These are phyloP conservation scores for Boeremia exigua DNA, from an alignment of 2,329 filamentous ascomycete genomes.

Conservation along the genomic window DNA sequence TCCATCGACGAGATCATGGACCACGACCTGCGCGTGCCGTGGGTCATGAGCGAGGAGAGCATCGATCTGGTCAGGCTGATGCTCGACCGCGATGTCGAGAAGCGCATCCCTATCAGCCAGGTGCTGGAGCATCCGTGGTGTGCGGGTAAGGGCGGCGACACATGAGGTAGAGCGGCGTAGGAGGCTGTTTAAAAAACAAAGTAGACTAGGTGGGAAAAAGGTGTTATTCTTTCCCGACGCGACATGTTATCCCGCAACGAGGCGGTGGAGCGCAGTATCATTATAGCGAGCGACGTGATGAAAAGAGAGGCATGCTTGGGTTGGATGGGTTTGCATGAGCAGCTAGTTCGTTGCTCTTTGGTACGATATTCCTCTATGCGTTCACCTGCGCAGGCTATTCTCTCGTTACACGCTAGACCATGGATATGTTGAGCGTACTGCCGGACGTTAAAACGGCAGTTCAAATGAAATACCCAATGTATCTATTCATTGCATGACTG, in stretches of 20 bases:
- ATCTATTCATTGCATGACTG: not conserved
- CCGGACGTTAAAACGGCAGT: not conserved
- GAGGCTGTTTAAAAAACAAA: not conserved
- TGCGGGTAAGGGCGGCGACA: slow-evolving; percentile 20
- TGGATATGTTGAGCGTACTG: not conserved
- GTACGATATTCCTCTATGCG: not conserved
- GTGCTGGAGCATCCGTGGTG: slow-evolving; percentile 92
- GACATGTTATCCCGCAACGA: too few species aligned
- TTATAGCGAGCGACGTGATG: slow-evolving; percentile 7
- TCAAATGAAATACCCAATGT: slow-evolving; percentile 12
- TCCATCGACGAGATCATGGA: slow-evolving; percentile 99
- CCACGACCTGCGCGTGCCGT: slow-evolving; percentile 89
- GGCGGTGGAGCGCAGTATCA: not conserved
- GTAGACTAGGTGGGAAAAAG: not conserved
- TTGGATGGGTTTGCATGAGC: slow-evolving; percentile 1
- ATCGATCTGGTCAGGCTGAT: slow-evolving; percentile 90
- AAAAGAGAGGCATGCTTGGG: not conserved
- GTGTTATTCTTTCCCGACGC: too few species aligned
- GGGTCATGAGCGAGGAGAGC: slow-evolving; percentile 85
- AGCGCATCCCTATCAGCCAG: slow-evolving; percentile 83
- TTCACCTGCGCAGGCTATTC: slow-evolving; percentile 1
- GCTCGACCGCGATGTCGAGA: slow-evolving; percentile 87
- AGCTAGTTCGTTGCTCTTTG: not conserved
- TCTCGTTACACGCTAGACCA: slow-evolving; percentile 8
- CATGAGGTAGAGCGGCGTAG: not conserved